Percentiles rank a stretch among this genome's conserved stretches.
Conservation (phyloP, 768 basidiomycete genomes). For the Serendipita sp. region DNA sequence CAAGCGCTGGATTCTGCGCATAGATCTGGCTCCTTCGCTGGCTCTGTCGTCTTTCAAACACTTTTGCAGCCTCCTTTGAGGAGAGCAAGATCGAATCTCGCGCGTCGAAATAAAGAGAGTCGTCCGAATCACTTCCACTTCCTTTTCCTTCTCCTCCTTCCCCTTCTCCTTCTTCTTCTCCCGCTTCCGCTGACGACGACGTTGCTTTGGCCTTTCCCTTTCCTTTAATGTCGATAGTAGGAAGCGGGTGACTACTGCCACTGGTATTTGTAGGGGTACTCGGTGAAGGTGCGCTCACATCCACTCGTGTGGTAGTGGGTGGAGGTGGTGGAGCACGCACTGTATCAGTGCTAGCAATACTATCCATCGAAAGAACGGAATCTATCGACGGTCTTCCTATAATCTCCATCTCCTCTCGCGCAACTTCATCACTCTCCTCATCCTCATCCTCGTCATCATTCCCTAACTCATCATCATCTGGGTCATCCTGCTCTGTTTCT, state of each 20-base stretch:
- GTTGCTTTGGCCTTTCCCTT: neutral
- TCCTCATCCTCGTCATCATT: conserved; percentile 24
- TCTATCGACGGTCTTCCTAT: neutral
- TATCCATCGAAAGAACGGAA: neutral
- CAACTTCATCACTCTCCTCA: conserved; percentile 12
- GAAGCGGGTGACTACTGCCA: neutral
- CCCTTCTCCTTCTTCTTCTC: neutral
- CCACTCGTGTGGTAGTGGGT: neutral
- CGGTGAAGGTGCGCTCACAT: neutral
- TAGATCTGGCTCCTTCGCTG: neutral
- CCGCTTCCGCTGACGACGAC: neutral
- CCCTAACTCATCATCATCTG: conserved; percentile 19
- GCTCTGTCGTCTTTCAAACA: neutral
- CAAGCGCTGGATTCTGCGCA: neutral
- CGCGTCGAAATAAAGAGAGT: conserved; percentile 3
- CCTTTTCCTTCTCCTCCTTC: neutral
- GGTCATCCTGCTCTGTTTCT: conserved; percentile 23
- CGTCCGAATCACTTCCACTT: neutral
- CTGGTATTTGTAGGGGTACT: neutral
- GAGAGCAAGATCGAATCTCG: neutral
- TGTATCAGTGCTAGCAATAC: neutral
- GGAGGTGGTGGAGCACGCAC: neutral
- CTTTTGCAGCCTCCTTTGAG: neutral
- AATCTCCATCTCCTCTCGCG: neutral
- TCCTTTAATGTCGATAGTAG: neutral